phyloP scores from a whole-genome alignment of 805 yeast species.

The Wickerhamiella parazyma region DNA sequence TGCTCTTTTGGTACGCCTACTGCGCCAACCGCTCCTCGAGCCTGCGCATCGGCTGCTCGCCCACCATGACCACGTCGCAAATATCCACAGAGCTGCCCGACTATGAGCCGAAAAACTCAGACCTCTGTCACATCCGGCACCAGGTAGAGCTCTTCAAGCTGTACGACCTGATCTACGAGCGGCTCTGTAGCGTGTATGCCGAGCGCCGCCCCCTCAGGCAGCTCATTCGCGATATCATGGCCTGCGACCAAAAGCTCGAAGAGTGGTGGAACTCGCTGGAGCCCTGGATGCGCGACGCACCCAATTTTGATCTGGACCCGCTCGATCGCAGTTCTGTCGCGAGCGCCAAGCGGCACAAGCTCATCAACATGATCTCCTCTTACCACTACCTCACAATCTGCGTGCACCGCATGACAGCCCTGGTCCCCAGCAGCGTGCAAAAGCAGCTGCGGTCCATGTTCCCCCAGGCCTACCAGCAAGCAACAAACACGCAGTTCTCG shows the following conservation, averaged over 20 bases:
- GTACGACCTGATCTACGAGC: conserved; percentile 12
- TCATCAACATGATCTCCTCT: background rate
- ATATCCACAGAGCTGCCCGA: conserved; percentile 13
- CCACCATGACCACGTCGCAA: conserved; percentile 25
- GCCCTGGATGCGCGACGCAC: conserved; percentile 3
- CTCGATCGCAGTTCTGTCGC: background rate
- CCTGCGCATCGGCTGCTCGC: conserved; percentile 37
- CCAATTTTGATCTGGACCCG: background rate
- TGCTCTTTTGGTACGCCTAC: conserved; percentile 39
- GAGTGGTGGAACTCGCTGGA: conserved; percentile 15
- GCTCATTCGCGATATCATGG: conserved; percentile 11
- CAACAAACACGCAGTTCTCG: background rate
- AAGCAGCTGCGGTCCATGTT: conserved; percentile 5
- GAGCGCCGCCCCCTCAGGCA: conserved; percentile 9
- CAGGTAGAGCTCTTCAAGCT: conserved; percentile 10
- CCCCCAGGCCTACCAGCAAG: background rate
- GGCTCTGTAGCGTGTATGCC: conserved; percentile 14
- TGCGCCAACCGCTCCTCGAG: conserved; percentile 34
- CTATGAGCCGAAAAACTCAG: background rate
- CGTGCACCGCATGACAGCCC: conserved; percentile 18
- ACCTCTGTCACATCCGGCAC: conserved; percentile 1
- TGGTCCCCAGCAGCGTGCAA: conserved; percentile 15
- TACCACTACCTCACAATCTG: conserved; percentile 11
- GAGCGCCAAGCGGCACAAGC: background rate
- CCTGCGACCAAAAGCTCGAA: conserved; percentile 12